Conservation (phyloP, 2,329 filamentous ascomycete species). For the Chalara sp. region DNA sequence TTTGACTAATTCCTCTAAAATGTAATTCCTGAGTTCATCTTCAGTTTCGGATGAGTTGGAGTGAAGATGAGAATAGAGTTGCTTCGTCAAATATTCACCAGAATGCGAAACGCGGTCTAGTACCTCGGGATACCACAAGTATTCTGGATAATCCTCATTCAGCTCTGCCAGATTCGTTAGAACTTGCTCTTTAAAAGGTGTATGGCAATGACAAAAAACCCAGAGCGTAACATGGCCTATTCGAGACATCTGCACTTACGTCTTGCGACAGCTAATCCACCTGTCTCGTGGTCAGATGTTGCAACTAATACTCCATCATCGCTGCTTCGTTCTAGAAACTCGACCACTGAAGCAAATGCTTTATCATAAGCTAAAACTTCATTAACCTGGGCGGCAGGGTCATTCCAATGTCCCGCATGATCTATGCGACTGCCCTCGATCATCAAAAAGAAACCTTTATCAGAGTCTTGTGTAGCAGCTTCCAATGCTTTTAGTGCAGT, state of each 20-base stretch:
- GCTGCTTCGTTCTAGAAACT: slow-evolving; percentile 72
- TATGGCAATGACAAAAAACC: neutral
- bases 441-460: slow-evolving; percentile 97
- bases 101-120: slow-evolving; percentile 74
- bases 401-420: slow-evolving; percentile 83
- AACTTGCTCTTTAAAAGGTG: neutral
- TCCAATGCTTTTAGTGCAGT: slow-evolving; percentile 75
- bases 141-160: slow-evolving; percentile 55
- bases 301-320: slow-evolving; percentile 75
- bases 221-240: neutral
- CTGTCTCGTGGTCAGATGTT: slow-evolving; percentile 92
- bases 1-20: slow-evolving; percentile 60
- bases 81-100: slow-evolving; percentile 60
- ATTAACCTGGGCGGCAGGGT: slow-evolving; percentile 76
- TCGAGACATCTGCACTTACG: slow-evolving; percentile 41
- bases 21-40: slow-evolving; percentile 48
- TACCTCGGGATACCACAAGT: slow-evolving; percentile 75
- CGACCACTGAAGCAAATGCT: slow-evolving; percentile 73
- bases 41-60: slow-evolving; percentile 4
- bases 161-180: slow-evolving; percentile 37
- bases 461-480: slow-evolving; percentile 72
- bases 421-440: slow-evolving; percentile 96
- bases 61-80: slow-evolving; percentile 54
- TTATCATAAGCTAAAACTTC: slow-evolving; percentile 95
- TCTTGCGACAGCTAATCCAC: slow-evolving; percentile 74